Evolutionary conservation across 495 filamentous ascomycete species (phyloP).

Genomic region (Penicillium coffeae): DNA sequence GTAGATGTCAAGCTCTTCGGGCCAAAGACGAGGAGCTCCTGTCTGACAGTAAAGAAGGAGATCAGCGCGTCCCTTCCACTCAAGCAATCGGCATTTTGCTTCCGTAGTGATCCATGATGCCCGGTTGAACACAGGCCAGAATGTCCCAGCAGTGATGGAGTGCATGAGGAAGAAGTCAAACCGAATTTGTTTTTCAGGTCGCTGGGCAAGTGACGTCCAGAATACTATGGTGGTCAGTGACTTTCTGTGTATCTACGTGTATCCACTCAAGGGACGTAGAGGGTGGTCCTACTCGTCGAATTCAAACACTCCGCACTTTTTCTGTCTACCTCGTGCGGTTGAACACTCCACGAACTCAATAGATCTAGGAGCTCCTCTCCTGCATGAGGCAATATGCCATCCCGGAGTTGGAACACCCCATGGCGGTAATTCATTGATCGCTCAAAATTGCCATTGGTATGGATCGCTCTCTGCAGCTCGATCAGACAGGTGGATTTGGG

Average conservation of each 20-base stretch:
- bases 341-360: constrained; percentile 17
- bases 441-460: constrained; percentile 12
- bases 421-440: constrained; percentile 20
- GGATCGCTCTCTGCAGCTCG: constrained; percentile 9
- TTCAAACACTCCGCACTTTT: constrained; percentile 32
- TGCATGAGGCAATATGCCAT: constrained; percentile 12
- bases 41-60: constrained; percentile 32
- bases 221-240: constrained; percentile 10
- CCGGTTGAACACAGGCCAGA: constrained; percentile 23
- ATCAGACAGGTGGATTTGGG: too few relatives aligned
- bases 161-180: constrained; percentile 46
- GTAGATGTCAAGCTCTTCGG: constrained; percentile 18
- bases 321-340: constrained; percentile 15
- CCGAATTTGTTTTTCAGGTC: constrained; percentile 23
- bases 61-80: constrained; percentile 35
- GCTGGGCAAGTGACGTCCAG: constrained; percentile 21
- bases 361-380: constrained; percentile 18
- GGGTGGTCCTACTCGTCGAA: constrained; percentile 3
- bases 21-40: constrained; percentile 15
- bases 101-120: constrained; percentile 26
- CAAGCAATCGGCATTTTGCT: constrained; percentile 27
- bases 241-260: too few relatives aligned
- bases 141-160: constrained; percentile 29
- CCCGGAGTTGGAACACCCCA: constrained; percentile 15
- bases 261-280: too few relatives aligned